Evolutionary conservation across 257 asterid species (phyloP), one percentile per base, ranked within the genome.

Genomic region (Solanum tarapatanum): DNA sequence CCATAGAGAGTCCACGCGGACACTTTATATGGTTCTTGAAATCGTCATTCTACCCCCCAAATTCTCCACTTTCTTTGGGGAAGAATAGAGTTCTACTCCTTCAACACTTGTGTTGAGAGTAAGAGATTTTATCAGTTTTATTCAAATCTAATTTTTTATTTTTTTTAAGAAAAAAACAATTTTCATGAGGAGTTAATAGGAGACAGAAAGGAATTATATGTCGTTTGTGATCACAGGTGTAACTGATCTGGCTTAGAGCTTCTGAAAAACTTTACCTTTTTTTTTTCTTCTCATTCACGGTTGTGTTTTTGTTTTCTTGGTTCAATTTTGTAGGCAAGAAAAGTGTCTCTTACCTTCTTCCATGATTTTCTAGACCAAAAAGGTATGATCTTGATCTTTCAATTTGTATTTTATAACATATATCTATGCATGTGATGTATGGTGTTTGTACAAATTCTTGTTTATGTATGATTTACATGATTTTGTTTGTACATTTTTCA

Each of bases 311-410:
- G 45, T 41, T 16, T 51, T 37, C 73, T 28, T 70, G 21, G 39
- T 64, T 41, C 30, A 12, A 36, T n/a, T 69, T 88, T 64, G 58
- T 83, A 64, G 73, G 43, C 70, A 43, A 85, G 87, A 64, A 41
- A 80, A 58, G 77, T 55, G 79, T 84, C 70, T 36, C 23, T 76
- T 66, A 55, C 35, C 88, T 73, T 86, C 87, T 86, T 88, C 84
- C 89, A 90, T 86, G 90, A 86, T 85, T 90, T 48, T 85, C 55
- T 33, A 88, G 89, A 87, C 87, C 82, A 35, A 21, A 88, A 88
- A 90, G 90, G 92, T 90, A 51, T 83, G 89, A 45, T 33, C 87
- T 88, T 88, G 80, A 23, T 85, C 62, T 19, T 16, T 41, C 16
- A 45, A 80, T 82, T 45, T 26, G 76, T 72, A 21, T 17, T 74